These are phyloP conservation scores for Carex sylvatica DNA, from an alignment of 202 grass and related monocot species.

Conservation along the genomic window DNA sequence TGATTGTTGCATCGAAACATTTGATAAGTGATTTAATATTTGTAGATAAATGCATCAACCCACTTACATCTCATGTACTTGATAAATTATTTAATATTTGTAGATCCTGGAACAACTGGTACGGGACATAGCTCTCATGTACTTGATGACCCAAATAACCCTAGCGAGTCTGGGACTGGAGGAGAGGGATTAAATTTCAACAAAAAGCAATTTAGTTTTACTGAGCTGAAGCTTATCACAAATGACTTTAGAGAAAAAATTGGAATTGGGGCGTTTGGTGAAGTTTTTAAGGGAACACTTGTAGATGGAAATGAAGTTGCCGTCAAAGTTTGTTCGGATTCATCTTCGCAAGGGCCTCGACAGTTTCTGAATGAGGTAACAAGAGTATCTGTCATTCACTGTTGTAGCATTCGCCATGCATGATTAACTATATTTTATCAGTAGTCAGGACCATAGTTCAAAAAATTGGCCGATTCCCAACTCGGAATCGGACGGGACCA, in stretches of 20 bases:
- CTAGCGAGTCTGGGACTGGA: not conserved
- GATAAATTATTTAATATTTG: too few relatives aligned
- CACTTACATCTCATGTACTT: not conserved
- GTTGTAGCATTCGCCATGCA: too few relatives aligned
- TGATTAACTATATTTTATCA: not conserved
- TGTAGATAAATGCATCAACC: not conserved
- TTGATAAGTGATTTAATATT: not conserved
- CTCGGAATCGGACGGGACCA: too few relatives aligned
- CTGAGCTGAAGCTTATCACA: constrained; percentile 18
- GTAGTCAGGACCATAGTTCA: too few relatives aligned
- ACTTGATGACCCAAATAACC: not conserved
- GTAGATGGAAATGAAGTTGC: constrained; percentile 35
- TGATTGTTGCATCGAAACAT: not conserved
- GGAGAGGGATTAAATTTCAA: not conserved
- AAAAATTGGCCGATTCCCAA: too few relatives aligned
- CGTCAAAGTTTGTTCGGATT: constrained; percentile 30
- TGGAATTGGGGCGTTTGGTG: constrained; percentile 41
- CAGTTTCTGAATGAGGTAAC: constrained; percentile 45
- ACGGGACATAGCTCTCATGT: not conserved
- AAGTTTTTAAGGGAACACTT: constrained; percentile 34
- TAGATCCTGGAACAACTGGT: not conserved
- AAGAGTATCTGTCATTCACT: not conserved
- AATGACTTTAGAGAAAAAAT: constrained; percentile 32
- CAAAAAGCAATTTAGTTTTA: not conserved
- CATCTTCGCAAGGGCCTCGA: constrained; percentile 20